phyloP scores from a whole-genome alignment of 192 early-diverging fungal genomes.

The Podila epicladia region DNA sequence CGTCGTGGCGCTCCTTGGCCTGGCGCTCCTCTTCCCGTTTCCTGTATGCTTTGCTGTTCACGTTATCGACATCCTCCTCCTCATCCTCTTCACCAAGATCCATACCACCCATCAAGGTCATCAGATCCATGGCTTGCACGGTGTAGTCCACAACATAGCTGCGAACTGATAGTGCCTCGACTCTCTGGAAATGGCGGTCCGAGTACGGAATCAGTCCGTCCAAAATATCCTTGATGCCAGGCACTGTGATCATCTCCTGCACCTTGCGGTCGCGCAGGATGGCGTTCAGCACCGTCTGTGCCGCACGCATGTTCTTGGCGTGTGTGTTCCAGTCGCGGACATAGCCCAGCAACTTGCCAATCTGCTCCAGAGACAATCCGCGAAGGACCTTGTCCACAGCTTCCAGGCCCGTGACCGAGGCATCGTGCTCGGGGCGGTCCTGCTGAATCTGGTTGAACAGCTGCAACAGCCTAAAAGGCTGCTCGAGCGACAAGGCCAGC shows the following conservation, averaged over 20 bases:
- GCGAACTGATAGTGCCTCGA: constrained; percentile 80
- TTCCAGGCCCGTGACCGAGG: constrained; percentile 66
- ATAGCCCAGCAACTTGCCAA: constrained; percentile 84
- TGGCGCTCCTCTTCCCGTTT: constrained; percentile 39
- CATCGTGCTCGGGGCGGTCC: constrained; percentile 58
- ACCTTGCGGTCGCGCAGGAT: constrained; percentile 74
- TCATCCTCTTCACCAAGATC: constrained; percentile 31
- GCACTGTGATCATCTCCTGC: constrained; percentile 76
- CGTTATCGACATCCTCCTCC: constrained; percentile 13
- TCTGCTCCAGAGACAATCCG: constrained; percentile 69
- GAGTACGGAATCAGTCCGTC: constrained; percentile 90
- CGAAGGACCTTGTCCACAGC: constrained; percentile 78
- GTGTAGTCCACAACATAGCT: constrained; percentile 93
- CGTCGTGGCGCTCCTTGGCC: constrained; percentile 48
- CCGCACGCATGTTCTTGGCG: constrained; percentile 76
- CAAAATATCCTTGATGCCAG: constrained; percentile 84
- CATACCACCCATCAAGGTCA: constrained; percentile 52
- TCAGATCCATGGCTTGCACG: constrained; percentile 85
- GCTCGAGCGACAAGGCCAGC: constrained; percentile 88
- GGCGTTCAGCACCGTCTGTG: constrained; percentile 85
- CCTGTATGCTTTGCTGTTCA: constrained; percentile 17
- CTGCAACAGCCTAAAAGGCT: constrained; percentile 84
- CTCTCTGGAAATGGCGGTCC: constrained; percentile 88
- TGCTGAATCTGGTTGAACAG: constrained; percentile 74
- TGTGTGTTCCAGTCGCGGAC: constrained; percentile 98